Evolutionary conservation across 108 stramenopile genomes (phyloP), one percentile per base, ranked within the genome.

Genomic region (Skeletonema costatum): DNA sequence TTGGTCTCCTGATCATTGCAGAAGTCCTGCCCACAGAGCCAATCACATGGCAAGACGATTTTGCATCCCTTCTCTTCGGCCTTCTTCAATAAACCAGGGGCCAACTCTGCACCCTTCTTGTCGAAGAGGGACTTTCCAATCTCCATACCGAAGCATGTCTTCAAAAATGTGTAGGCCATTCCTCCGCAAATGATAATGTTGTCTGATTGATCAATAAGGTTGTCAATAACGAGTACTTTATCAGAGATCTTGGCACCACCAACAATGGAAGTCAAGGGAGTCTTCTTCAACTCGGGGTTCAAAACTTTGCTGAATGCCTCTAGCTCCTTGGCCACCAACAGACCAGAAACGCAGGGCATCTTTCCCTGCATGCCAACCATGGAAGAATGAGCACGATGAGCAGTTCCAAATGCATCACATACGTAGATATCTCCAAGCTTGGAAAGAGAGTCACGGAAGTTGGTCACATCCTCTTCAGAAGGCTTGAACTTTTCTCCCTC

Each of bases 331-430:
- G 51, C 69, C 9, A 76, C 46, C 46, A 81, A 64, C 11, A 74
- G 13, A 4, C 80, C 80, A 9, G 69, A n/a, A 16, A 76, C 80
- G 1, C 70, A 82, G 63, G 71, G 71, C 71, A 72, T 72, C 38
- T 72, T 72, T n/a, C 73, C 73, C 42, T 74, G 66, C 66, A 74
- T 48, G 0, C 73, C 73, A 17, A 74, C 73, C 75, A 76, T 76
- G 56, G 75, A 70, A 1, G 39, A 39, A 1, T 70, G 68, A 2
- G 68, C 69, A 35, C 93, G 88, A 77, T 95, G 93, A 19, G 93
- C 93, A 30, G 93, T 95, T n/a, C 93, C 93, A 67, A 95, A 95
- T 10, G 93, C 93, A 71, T 94, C 93, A 79, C 92, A 92, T 3
- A 94, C 92, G 85, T 78, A 80, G 32, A 80, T 39, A 76, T 91